phyloP scores from a whole-genome alignment of 2,329 filamentous ascomycete species.

The Pseudocercospora vitis region DNA sequence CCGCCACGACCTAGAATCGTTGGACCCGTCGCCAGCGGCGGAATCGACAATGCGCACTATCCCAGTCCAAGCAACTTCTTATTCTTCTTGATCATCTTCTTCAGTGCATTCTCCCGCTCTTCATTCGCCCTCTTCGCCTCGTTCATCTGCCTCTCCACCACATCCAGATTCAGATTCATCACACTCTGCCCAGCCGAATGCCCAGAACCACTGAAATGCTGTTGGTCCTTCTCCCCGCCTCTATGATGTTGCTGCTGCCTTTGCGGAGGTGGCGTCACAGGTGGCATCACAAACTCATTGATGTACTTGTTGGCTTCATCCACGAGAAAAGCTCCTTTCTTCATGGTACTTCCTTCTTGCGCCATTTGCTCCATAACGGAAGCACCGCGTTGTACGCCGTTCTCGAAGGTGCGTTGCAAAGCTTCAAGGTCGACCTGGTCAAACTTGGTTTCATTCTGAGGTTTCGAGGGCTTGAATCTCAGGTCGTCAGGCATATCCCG shows the following conservation, averaged over 20 bases:
- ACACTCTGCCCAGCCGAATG: not conserved
- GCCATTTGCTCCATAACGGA: slow-evolving; percentile 43
- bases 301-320: slow-evolving; percentile 41
- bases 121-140: slow-evolving; percentile 37
- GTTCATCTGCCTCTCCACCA: slow-evolving; percentile 34
- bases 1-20: too few species aligned
- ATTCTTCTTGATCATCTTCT: slow-evolving; percentile 40
- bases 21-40: too few species aligned
- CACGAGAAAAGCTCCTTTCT: slow-evolving; percentile 41
- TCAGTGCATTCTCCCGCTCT: slow-evolving; percentile 37
- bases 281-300: slow-evolving; percentile 42
- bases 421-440: slow-evolving; percentile 36
- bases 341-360: slow-evolving; percentile 38
- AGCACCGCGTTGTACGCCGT: slow-evolving; percentile 32
- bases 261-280: slow-evolving; percentile 34
- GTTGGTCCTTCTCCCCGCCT: slow-evolving; percentile 11
- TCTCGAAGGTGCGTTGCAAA: slow-evolving; percentile 32
- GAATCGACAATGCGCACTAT: too few species aligned
- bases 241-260: slow-evolving; percentile 10
- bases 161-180: slow-evolving; percentile 20
- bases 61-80: slow-evolving; percentile 33
- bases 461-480: slow-evolving; percentile 33
- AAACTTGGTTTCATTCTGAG: slow-evolving; percentile 36
- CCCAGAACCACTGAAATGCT: slow-evolving; percentile 25
- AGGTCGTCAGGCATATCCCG: slow-evolving; percentile 40